Evolutionary conservation across 2,329 filamentous ascomycete species (phyloP), one percentile per base, ranked within the genome.

Genomic region (Orbilia brochopaga): DNA sequence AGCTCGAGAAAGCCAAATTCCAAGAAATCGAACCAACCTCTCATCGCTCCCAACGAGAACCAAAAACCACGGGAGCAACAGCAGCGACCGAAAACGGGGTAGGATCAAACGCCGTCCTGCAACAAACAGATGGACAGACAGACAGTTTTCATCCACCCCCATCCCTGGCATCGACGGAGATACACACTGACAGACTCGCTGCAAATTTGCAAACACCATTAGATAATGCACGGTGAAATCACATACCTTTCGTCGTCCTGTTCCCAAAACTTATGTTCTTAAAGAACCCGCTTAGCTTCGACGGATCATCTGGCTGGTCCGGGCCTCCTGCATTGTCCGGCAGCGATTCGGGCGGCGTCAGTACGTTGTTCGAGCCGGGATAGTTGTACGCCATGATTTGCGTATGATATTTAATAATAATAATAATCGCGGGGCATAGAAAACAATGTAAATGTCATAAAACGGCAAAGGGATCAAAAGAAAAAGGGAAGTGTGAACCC

Each of bases 231-330:
- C 50, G 66, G 58, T 72, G 60, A 65, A 65, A 65, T 56, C 54
- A 72, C 67, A 53, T 72, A 72, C 67, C 67, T 72, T 72, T 72
- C 19, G 67, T 72, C n/a, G 67, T 72, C 30, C 67, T 48, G 27
- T 65, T 72, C 44, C 67, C 67, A 30, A 72, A 72, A 61, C 67
- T 72, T 56, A 72, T 72, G 46, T 72, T 65, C 67, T 72, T 72
- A 48, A 72, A 72, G 55, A 72, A 72, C 51, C 67, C 60, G 55
- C 67, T 72, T 57, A 72, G 35, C 35, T 72, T 72, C 15, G 67
- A 72, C 3, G 67, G 67, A 24, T 72, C 67, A 23, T 72, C 67
- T 46, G 59, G 44, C 19, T 58, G 58, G 7, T 64, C 66, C 10
- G 44, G 51, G 32, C 56, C 53, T 40, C 55, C 55, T 50, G 60